A percentile compares a stretch with the other conserved stretches of the same genome.
Evolutionary conservation across 768 basidiomycete species (phyloP).

Genomic region (Suillus lakei): DNA sequence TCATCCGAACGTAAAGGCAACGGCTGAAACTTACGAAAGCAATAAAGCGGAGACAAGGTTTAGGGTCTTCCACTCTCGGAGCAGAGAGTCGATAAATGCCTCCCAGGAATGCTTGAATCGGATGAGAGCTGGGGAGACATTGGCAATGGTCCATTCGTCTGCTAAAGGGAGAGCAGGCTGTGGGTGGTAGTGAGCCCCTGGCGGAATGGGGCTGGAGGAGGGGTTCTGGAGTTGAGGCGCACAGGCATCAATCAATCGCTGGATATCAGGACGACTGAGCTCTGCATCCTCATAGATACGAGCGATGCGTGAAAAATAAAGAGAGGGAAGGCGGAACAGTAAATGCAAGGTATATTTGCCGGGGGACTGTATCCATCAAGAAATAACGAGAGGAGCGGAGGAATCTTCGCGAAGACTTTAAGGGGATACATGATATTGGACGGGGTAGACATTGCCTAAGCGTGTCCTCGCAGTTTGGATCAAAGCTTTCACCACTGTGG

Average conservation of each 20-base stretch:
- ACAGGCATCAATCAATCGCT: conserved; percentile 49
- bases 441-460: conserved; percentile 26
- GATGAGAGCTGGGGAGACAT: conserved; percentile 65
- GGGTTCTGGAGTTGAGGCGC: conserved; percentile 17
- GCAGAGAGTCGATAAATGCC: conserved; percentile 67
- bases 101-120: conserved; percentile 75
- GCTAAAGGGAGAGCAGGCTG: conserved; percentile 47
- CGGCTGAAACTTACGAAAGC: conserved; percentile 44
- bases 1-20: background rate
- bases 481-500: conserved; percentile 16
- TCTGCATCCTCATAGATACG: conserved; percentile 80
- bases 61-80: conserved; percentile 76
- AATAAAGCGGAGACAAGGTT: conserved; percentile 75
- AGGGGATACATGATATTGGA: conserved; percentile 17
- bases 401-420: conserved; percentile 20
- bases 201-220: conserved; percentile 33
- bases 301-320: conserved; percentile 82
- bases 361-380: conserved; percentile 42
- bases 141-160: conserved; percentile 53
- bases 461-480: conserved; percentile 27
- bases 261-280: conserved; percentile 73
- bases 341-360: conserved; percentile 48
- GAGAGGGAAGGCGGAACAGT: conserved; percentile 72
- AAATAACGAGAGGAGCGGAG: conserved; percentile 29
- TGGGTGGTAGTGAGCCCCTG: conserved; percentile 27